Conservation (phyloP, 495 filamentous ascomycete species). For the Glarea lozoyensis region DNA sequence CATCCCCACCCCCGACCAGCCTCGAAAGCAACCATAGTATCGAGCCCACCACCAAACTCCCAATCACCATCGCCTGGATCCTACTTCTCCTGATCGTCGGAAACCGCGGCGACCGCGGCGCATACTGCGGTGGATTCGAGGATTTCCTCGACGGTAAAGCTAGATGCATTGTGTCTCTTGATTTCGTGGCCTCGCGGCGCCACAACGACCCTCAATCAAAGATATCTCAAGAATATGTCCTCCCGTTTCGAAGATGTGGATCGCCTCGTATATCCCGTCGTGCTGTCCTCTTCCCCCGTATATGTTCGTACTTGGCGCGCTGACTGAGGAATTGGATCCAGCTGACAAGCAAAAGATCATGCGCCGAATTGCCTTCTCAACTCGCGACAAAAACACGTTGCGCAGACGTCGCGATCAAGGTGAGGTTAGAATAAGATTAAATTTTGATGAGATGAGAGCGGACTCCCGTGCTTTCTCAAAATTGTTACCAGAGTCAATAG, state of each 20-base stretch:
- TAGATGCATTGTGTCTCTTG: constrained; percentile 71
- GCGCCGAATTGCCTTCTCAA: no score
- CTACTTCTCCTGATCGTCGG: constrained; percentile 55
- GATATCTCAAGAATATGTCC: neutral
- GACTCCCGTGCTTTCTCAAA: no score
- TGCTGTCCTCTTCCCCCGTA: no score
- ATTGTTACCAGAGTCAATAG: no score
- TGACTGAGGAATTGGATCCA: no score
- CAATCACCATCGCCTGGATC: constrained; percentile 45
- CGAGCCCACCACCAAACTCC: constrained; percentile 45
- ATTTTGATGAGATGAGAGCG: no score
- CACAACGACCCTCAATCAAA: constrained; percentile 2
- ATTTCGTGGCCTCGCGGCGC: constrained; percentile 10
- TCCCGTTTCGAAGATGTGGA: neutral
- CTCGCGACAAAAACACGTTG: no score
- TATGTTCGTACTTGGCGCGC: no score
- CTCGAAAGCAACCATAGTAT: constrained; percentile 53
- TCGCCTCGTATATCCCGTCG: no score
- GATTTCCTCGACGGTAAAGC: constrained; percentile 79
- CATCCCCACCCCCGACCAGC: constrained; percentile 38
- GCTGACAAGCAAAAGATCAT: no score
- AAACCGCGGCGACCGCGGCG: constrained; percentile 49
- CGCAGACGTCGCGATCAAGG: no score
- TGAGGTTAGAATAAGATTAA: no score
- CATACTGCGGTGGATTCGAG: constrained; percentile 55